These are phyloP conservation scores for Plasmodium cynomolgi DNA, from an alignment of 169 alveolate genomes.

Conservation along the genomic window DNA sequence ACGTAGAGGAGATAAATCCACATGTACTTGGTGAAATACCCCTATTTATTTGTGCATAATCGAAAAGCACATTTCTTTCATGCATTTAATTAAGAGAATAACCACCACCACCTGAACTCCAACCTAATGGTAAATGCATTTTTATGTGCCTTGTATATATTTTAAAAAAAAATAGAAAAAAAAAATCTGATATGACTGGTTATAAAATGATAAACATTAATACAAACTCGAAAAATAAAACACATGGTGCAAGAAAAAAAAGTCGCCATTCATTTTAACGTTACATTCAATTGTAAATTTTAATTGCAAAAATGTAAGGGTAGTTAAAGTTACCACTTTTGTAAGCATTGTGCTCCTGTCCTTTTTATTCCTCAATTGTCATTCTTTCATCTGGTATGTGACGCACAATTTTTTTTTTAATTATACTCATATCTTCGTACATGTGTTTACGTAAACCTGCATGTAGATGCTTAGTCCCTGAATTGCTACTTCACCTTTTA, in stretches of 20 bases:
- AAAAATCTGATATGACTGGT: not conserved
- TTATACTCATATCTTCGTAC: not conserved
- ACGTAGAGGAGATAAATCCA: not conserved
- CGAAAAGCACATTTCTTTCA: not conserved
- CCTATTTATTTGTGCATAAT: not conserved
- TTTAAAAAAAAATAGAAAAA: not conserved
- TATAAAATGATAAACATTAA: not conserved
- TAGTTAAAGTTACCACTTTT: not conserved
- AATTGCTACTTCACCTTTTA: not conserved
- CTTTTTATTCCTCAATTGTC: not conserved
- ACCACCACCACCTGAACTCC: not conserved
- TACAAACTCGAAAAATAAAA: not conserved
- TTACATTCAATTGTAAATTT: not conserved
- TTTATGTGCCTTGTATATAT: not conserved
- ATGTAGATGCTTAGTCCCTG: not conserved
- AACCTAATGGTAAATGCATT: not conserved
- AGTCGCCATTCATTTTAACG: not conserved
- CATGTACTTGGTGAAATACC: not conserved
- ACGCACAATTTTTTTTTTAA: not conserved
- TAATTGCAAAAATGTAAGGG: not conserved
- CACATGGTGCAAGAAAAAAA: not conserved
- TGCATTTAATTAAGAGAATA: not conserved
- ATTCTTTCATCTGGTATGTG: not conserved
- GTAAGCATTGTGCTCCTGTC: not conserved
- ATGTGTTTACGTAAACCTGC: not conserved